Conservation (phyloP, 164 flowering plant genomes). For the Umbilicus rupestris region DNA sequence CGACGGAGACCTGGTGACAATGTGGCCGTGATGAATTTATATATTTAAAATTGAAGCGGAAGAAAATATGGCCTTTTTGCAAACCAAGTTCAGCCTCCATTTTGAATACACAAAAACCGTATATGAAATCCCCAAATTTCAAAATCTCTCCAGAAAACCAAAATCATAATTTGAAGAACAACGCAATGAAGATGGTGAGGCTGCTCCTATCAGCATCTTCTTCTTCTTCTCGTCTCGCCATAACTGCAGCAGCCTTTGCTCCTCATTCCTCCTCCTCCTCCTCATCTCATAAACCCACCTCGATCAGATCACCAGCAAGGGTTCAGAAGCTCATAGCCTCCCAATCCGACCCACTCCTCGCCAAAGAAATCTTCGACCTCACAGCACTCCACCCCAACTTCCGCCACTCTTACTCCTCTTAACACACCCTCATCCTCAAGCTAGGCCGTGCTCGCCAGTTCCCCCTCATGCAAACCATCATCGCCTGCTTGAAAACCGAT, state of each 20-base stretch:
- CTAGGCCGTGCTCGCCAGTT: conserved; percentile 58
- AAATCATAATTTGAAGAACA: not conserved
- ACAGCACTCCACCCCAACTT: conserved; percentile 64
- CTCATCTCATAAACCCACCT: not conserved
- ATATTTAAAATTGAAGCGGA: too few species aligned
- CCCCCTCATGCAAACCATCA: conserved; percentile 43
- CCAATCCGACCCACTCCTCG: conserved; percentile 76
- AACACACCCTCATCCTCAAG: conserved; percentile 43
- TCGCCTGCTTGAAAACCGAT: conserved; percentile 29
- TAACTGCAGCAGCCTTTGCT: not conserved
- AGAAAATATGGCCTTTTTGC: too few species aligned
- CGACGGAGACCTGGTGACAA: too few species aligned
- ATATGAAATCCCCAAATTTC: not conserved
- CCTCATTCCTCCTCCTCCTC: not conserved
- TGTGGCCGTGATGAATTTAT: too few species aligned
- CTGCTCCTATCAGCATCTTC: too few species aligned
- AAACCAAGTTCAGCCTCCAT: too few species aligned
- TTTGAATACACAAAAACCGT: too few species aligned
- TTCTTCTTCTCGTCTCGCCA: not conserved
- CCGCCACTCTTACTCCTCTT: conserved; percentile 57
- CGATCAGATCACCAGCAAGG: conserved; percentile 48
- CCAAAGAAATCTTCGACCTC: conserved; percentile 79
- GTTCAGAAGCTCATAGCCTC: conserved; percentile 65
- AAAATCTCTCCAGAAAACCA: not conserved
- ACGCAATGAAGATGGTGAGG: too few species aligned